These are phyloP conservation scores for Myxozyma geophila DNA, from an alignment of 805 yeast species.

Conservation along the genomic window DNA sequence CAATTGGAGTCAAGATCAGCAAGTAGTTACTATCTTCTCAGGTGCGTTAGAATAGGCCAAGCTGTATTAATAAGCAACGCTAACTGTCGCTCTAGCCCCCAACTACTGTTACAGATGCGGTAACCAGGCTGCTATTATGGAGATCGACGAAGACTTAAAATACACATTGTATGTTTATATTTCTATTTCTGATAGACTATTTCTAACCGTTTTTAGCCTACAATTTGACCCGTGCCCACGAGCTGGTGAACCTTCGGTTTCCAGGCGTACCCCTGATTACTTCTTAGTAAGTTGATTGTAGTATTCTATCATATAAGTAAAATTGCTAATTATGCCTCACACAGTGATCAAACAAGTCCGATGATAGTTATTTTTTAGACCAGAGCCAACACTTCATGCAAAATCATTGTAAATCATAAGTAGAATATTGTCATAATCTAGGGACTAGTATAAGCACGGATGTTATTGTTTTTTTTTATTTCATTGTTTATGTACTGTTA, in stretches of 20 bases:
- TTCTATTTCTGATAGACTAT: background rate
- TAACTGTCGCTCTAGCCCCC: slow-evolving; percentile 65
- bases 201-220: slow-evolving; percentile 46
- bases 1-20: slow-evolving; percentile 85
- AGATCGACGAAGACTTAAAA: slow-evolving; percentile 81
- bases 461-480: background rate
- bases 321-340: background rate
- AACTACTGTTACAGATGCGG: slow-evolving; percentile 98
- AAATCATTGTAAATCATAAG: background rate
- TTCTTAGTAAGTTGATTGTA: slow-evolving; percentile 59
- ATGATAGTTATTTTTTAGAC: background rate
- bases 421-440: background rate
- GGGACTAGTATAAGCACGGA: slow-evolving; percentile 1
- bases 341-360: background rate
- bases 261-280: slow-evolving; percentile 93
- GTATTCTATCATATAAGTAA: background rate
- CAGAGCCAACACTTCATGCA: background rate
- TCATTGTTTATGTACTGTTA: background rate
- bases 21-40: slow-evolving; percentile 93
- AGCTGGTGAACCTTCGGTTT: slow-evolving; percentile 96
- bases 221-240: slow-evolving; percentile 93
- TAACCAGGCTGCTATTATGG: slow-evolving; percentile 87
- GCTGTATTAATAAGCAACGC: background rate
- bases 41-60: slow-evolving; percentile 7
- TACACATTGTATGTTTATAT: slow-evolving; percentile 61